phyloP scores from a whole-genome alignment of 441 rosid genomes.

The Adansonia rubrostipa region DNA sequence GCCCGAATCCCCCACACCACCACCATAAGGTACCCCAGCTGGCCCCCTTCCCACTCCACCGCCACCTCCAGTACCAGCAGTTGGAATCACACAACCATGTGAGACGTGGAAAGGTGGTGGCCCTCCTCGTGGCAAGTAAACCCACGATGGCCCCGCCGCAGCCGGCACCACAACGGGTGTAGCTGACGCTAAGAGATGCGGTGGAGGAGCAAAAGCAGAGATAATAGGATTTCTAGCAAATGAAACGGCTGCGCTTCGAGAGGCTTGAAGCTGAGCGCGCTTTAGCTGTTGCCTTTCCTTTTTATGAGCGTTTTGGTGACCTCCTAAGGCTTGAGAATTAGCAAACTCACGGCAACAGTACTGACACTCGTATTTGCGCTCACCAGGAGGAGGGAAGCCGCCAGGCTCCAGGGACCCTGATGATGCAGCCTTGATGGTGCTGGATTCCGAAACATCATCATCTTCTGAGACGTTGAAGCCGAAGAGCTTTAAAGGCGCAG shows the following conservation, averaged over 20 bases:
- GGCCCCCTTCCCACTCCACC: constrained; percentile 33
- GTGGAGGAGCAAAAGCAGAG: constrained; percentile 82
- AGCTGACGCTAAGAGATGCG: constrained; percentile 63
- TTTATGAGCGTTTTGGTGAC: constrained; percentile 99
- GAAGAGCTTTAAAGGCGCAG: constrained; percentile 70
- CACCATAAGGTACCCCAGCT: constrained; percentile 42
- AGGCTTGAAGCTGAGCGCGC: constrained; percentile 87
- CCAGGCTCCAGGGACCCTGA: constrained; percentile 42
- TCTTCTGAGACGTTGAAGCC: constrained; percentile 83
- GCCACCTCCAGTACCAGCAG: constrained; percentile 25
- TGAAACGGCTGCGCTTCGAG: constrained; percentile 75
- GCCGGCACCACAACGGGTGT: constrained; percentile 52
- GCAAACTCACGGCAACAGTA: constrained; percentile 91
- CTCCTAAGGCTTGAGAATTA: constrained; percentile 97
- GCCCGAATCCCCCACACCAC: constrained; percentile 10
- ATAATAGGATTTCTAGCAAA: constrained; percentile 75
- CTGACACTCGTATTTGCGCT: constrained; percentile 93
- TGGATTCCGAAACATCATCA: constrained; percentile 50
- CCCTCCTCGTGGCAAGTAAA: constrained; percentile 68
- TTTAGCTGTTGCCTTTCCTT: constrained; percentile 93
- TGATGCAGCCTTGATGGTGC: constrained; percentile 35
- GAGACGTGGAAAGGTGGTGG: constrained; percentile 73
- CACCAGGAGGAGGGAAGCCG: constrained; percentile 19
- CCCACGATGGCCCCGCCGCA: constrained; percentile 62
- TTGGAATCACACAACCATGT: constrained; percentile 69